Evolutionary conservation across 2,329 filamentous ascomycete genomes (phyloP).

Genomic region (Cladophialophora chaetospira): DNA sequence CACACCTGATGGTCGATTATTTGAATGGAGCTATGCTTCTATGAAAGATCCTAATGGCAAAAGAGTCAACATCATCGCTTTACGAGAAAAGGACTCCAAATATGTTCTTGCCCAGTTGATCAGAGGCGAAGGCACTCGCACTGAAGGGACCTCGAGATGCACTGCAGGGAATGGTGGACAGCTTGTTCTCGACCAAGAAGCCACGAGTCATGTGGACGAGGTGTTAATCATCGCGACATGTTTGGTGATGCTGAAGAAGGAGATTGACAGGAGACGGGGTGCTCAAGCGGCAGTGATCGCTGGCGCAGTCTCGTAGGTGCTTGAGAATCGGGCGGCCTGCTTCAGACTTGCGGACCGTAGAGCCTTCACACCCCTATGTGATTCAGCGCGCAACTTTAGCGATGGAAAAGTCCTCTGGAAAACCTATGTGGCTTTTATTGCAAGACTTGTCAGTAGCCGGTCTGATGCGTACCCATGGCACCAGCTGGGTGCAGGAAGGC

Average conservation of each 20-base stretch:
- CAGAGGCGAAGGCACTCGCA: conserved; percentile 45
- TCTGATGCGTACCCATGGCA: no score
- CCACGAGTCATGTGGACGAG: conserved; percentile 42
- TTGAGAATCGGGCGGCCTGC: no score
- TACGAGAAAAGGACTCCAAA: conserved; percentile 25
- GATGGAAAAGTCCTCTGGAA: no score
- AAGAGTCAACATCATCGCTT: conserved; percentile 36
- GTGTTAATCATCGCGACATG: conserved; percentile 59
- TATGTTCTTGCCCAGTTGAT: conserved; percentile 44
- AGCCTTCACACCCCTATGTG: no score
- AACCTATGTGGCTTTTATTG: no score
- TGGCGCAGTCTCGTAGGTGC: conserved; percentile 30
- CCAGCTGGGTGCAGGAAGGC: no score
- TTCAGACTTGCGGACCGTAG: no score
- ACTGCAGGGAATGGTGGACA: conserved; percentile 47
- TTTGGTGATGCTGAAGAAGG: conserved; percentile 66
- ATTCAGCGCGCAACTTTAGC: no score
- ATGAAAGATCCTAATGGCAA: conserved; percentile 41
- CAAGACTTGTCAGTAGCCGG: no score
- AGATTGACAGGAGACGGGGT: conserved; percentile 60
- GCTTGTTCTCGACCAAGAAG: conserved; percentile 56
- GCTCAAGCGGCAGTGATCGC: conserved; percentile 54
- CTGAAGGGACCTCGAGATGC: conserved; percentile 40
- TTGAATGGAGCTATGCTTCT: conserved; percentile 60
- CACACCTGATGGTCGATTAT: conserved; percentile 51